Evolutionary conservation across 495 filamentous ascomycete genomes (phyloP).

Genomic region (Aspergillus mulundensis): DNA sequence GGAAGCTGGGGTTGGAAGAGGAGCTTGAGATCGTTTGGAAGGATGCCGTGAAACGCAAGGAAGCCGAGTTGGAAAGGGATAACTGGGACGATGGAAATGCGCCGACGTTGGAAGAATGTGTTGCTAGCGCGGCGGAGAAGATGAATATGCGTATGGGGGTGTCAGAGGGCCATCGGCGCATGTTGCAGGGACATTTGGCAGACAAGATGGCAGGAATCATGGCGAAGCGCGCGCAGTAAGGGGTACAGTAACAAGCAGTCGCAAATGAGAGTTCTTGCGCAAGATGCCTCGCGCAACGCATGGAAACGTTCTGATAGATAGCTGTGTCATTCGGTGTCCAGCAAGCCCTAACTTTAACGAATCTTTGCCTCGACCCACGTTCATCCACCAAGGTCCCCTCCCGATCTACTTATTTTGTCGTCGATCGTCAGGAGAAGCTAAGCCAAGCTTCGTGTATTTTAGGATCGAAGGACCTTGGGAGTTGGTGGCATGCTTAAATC

Average conservation of each 20-base stretch:
- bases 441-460: not conserved
- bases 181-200: conserved; percentile 28
- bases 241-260: too few relatives aligned
- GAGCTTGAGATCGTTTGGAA: conserved; percentile 67
- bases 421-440: not conserved
- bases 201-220: conserved; percentile 10
- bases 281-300: too few relatives aligned
- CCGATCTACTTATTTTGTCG: not conserved
- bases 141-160: conserved; percentile 16
- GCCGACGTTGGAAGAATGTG: conserved; percentile 34
- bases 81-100: conserved; percentile 10
- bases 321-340: not conserved
- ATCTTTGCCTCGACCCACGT: not conserved
- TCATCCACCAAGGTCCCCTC: not conserved
- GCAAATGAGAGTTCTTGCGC: too few relatives aligned
- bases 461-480: not conserved
- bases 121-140: conserved; percentile 36
- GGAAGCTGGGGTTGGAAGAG: conserved; percentile 71
- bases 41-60: conserved; percentile 32
- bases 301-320: too few relatives aligned
- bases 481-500: not conserved
- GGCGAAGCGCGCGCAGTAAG: not conserved
- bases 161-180: conserved; percentile 24
- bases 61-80: conserved; percentile 4
- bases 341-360: not conserved